Evolutionary conservation across 1,284 basidiomycete genomes (phyloP), one percentile per base, ranked within the genome.

Genomic region (Cutaneotrichosporon sp.): DNA sequence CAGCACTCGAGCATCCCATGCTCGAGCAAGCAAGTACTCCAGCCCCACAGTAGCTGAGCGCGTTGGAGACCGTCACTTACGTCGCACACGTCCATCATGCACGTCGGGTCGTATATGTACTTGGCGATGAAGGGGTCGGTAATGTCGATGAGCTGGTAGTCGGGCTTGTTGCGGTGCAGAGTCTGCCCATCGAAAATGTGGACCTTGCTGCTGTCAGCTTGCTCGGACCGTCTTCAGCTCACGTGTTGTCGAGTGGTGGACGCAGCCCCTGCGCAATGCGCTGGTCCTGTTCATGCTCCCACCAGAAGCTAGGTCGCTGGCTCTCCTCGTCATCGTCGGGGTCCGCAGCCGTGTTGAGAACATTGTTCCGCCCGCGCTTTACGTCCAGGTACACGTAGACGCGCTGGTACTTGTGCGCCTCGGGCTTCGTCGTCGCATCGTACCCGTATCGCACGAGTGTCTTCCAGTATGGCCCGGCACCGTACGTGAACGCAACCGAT

Each of bases 121-220:
- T 83, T 82, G 65, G 85, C 85, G 54, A 95, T 80, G 83, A 92
- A 86, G 0, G 87, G 86, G 75, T 98, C 97, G 11, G 83, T 80
- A 63, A 99, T 90, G 76, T 99, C 95, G 76, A 90, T 91, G 7
- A 99, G 82, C 77, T 97, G 95, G 78, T 92, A 99, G 20, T 92
- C 90, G 7, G 91, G 92, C 0, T 90, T 87, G 75, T 92, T 89
- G 65, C 89, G 88, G 58, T 88, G 87, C 34, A 91, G 78, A 6
- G 85, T 85, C 63, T 86, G 76, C 0, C 95, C 97, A 75, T 99
- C 92, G 72, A 98, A 99, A 38, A 92, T 85, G 77, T 97, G 92
- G 1, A 88, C 88, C 31, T 42, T 47, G 50, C 54, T 56, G 55
- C 3, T 34, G 57, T 50, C 49, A 59, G 42, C 33, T 4, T n/a